Evolutionary conservation across 208 protist genomes (phyloP), one percentile per base, ranked within the genome.

Genomic region (Acanthamoeba castellanii): DNA sequence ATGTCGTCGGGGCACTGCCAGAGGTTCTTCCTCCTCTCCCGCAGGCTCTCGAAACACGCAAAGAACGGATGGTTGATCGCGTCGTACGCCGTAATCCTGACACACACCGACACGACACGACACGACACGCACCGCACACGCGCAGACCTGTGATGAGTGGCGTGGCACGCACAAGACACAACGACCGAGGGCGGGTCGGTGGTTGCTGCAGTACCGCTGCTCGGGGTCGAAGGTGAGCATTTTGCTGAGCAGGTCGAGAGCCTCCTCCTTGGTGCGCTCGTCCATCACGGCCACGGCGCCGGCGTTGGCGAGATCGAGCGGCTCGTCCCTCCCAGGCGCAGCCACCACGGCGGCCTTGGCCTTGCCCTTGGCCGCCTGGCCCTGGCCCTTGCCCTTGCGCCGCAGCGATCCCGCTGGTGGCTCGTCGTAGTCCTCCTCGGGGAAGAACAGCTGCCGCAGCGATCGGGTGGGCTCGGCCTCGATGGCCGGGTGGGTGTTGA

Each of bases 61-160:
- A 92, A 91, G 57, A 91, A 91, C 30, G 85, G 57, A 45, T 91
- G 85, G 64, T 70, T 50, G 32, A 91, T 14, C 47, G 85, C 85
- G 13, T 91, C 57, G 16, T 72, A 20, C n/a, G 85, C 85, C 30
- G 85, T 47, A 9, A 91, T 91, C 42, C 85, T 34, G 14, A 25
- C 42, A 52, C 47, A 11, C 50, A 55, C 50, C n/a, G 37, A 57
- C 52, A 57, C 52, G 52, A 57, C 52, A 20, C 16, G 50, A 55
- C 50, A 55, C 52, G 52, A 57, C 52, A 20, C 52, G 52, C 52
- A 57, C 11, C 16, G 52, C 52, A 13, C 52, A 57, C 52, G 11
- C 52, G 42, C 42, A 47, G 42, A 47, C 42, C 42, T 47, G 42
- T 47, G 42, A 47, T 47, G 42, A 47, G 42, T 8, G 0, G 42